phyloP scores from a whole-genome alignment of 2,329 filamentous ascomycete genomes.

The Diaporthe longicolla region DNA sequence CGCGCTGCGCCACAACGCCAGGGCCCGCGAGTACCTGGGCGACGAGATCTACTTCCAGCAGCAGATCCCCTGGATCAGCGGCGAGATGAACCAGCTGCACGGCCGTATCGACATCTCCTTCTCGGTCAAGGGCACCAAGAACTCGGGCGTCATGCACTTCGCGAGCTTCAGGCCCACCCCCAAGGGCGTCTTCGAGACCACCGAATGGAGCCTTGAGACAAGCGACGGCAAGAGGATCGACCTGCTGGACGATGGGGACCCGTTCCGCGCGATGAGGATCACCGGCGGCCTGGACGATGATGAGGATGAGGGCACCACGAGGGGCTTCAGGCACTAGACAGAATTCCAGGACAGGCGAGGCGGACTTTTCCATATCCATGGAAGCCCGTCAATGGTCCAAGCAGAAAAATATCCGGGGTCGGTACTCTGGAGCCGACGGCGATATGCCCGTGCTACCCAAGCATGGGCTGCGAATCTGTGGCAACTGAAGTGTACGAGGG shows the following conservation, averaged over 20 bases:
- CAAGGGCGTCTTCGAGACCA: conserved; percentile 82
- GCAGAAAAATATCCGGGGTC: background rate
- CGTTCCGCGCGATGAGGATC: conserved; percentile 63
- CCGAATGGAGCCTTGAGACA: conserved; percentile 88
- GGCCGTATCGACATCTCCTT: conserved; percentile 91
- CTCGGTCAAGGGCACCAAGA: conserved; percentile 84
- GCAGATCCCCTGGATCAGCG: conserved; percentile 86
- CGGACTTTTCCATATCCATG: too few species aligned
- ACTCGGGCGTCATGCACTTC: conserved; percentile 83
- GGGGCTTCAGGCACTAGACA: conserved; percentile 66
- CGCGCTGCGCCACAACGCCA: conserved; percentile 84
- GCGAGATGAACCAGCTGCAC: conserved; percentile 93
- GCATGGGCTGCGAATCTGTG: background rate
- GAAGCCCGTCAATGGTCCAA: background rate
- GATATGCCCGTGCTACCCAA: background rate
- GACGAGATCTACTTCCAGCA: conserved; percentile 88
- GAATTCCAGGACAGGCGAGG: conserved; percentile 38
- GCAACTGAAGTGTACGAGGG: background rate
- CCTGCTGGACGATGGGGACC: conserved; percentile 79
- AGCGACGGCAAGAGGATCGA: conserved; percentile 74
- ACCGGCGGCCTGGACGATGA: conserved; percentile 48
- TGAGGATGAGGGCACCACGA: conserved; percentile 55
- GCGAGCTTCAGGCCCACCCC: conserved; percentile 76
- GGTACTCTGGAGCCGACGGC: background rate
- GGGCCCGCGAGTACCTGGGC: conserved; percentile 83